These are phyloP conservation scores for Passiflora organensis DNA, from an alignment of 345 rosid genomes.

Conservation along the genomic window DNA sequence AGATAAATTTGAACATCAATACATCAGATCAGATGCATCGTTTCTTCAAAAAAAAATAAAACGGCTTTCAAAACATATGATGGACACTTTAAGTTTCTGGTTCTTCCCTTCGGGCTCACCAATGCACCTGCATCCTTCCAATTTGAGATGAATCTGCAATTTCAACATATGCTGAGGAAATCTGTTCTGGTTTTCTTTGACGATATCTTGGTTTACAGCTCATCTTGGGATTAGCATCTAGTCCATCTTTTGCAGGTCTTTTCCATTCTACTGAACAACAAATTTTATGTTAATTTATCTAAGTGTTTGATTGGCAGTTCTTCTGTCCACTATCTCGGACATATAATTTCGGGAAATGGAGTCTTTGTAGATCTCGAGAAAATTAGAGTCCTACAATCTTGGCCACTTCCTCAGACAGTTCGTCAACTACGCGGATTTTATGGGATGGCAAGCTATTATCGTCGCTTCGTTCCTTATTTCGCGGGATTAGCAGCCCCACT, in stretches of 20 bases:
- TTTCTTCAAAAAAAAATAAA: too few species aligned
- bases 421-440: background rate
- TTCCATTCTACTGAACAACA: too few species aligned
- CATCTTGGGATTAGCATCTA: too few species aligned
- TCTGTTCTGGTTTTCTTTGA: background rate
- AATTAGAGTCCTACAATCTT: background rate
- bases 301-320: too few species aligned
- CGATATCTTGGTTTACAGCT: background rate
- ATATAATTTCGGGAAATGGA: background rate
- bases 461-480: background rate
- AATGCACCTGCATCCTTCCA: background rate
- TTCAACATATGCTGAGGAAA: background rate
- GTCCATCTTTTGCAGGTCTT: too few species aligned
- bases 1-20: too few species aligned
- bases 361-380: background rate
- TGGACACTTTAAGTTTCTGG: background rate
- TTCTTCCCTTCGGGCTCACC: background rate
- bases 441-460: background rate
- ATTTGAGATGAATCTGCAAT: background rate
- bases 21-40: too few species aligned
- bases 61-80: background rate
- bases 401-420: slow-evolving; percentile 2
- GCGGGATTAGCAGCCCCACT: background rate
- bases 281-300: too few species aligned
- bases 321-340: too few species aligned